Evolutionary conservation across 805 yeast species (phyloP), one percentile per base, ranked within the genome.

Genomic region (Metschnikowia vanudenii): DNA sequence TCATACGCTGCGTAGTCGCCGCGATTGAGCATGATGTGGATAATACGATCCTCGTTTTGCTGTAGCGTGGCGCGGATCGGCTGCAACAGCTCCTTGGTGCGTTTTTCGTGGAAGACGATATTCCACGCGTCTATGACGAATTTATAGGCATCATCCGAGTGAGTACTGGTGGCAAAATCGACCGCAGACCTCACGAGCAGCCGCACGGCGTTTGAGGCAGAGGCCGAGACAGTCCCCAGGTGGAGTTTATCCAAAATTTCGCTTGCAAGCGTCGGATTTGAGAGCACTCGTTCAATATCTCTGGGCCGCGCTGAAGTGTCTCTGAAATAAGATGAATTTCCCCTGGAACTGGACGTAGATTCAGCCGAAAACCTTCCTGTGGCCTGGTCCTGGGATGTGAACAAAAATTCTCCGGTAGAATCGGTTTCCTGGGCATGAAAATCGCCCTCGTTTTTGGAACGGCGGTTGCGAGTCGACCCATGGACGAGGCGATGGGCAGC

Each of bases 21-120:
- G 8, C 56, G 51, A 41, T 67, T 67, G 43, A 67, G 61, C 46
- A 64, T 46, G n/a, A 58, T 41, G 38, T 66, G 65, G 14, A 59
- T 50, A 32, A 69, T 45, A 3, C 43, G 46, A 29, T 59, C 59
- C 46, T 59, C 59, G 24, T 56, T 46, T 3, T 41, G 29, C 10
- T 62, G 37, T 16, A 67, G 43, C 20, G 8, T 37, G 34, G 7
- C n/a, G 20, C 48, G 40, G 20, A 45, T 19, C 32, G 43, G 22
- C n/a, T 16, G 16, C 13, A 40, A 35, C 36, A 16, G 37, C 28
- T 16, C 37, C 3, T 16, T 20, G 26, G n/a, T 16, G 4, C 38
- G 37, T 7, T 26, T 7, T 18, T 46, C 50, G 17, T 4, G 17
- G 38, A 66, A 62, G 4, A 58, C 56, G 5, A 43, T 38, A 14